These are phyloP conservation scores for Ophiobolus disseminans DNA, from an alignment of 2,329 filamentous ascomycete genomes.

Conservation along the genomic window DNA sequence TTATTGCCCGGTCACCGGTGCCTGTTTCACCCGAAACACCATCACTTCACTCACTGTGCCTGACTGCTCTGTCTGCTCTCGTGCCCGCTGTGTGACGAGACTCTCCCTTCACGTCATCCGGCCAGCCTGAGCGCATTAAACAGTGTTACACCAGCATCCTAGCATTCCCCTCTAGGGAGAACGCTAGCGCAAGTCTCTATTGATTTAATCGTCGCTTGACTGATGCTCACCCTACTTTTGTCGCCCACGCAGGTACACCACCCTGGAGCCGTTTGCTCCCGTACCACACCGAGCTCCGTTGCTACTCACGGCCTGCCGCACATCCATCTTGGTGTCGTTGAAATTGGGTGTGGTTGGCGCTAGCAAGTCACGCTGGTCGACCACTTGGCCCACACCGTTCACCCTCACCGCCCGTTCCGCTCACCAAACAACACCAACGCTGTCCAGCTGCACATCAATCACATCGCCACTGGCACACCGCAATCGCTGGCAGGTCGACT, in stretches of 20 bases:
- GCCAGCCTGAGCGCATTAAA: no score
- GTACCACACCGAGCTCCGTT: constrained; percentile 25
- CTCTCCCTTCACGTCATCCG: no score
- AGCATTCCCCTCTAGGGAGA: constrained; percentile 16
- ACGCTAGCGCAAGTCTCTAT: constrained; percentile 24
- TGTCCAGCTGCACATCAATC: constrained; percentile 20
- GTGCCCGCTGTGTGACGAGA: no score
- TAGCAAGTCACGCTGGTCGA: constrained; percentile 4
- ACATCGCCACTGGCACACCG: constrained; percentile 22
- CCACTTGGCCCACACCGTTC: constrained; percentile 12
- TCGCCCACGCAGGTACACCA: constrained; percentile 34
- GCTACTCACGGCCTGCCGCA: constrained; percentile 1
- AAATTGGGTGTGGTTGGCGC: constrained; percentile 30
- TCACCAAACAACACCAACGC: constrained; percentile 10
- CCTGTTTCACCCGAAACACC: neutral
- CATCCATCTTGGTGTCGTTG: constrained; percentile 18
- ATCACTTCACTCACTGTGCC: no score
- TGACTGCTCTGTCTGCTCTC: no score
- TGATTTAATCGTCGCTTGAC: constrained; percentile 16
- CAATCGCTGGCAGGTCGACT: constrained; percentile 15
- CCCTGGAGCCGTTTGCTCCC: constrained; percentile 20
- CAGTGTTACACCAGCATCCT: constrained; percentile 23
- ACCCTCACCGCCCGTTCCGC: constrained; percentile 20
- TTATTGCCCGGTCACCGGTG: neutral
- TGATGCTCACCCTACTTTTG: neutral